Evolutionary conservation across 2,329 filamentous ascomycete species (phyloP), one percentile per base, ranked within the genome.

Genomic region (Paecilomyces dactylethromorphus): DNA sequence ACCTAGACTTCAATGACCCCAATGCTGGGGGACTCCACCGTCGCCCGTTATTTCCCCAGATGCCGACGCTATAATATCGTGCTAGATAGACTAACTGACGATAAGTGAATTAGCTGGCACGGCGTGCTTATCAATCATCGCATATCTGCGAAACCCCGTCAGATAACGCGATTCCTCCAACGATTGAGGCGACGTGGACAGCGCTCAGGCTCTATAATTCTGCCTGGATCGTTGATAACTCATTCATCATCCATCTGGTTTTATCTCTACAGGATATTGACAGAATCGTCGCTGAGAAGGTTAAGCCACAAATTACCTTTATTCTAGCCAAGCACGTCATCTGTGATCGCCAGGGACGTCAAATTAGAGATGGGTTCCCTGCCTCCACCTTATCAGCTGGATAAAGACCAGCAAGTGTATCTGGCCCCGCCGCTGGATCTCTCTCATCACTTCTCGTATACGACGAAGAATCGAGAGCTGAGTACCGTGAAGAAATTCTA

Each of bases 401-500:
- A 45, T 8, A 45, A 45, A 18, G 39, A 45, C 15, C 39, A 45
- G 39, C 39, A 45, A 8, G 13, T 45, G 7, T 45, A 45, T 18
- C 6, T 45, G 1, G n/a, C 39, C 55, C 70, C 72, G 59, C 91
- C 92, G 5, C 78, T 86, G 64, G 89, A 96, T 72, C 80, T 96
- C 61, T 88, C 86, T 65, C 90, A 96, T 71, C 88, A 92, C 70
- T 88, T 87, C 65, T 92, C 90, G 0, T 79, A 84, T 59, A 81
- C 85, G 52, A 88, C 91, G 54, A 87, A 82, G 68, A 82, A 83
- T 53, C 83, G 91, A 8, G 66, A 78, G 6, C 78, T 83, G 6
- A 94, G 87, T 69, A 79, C 79, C 51, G 82, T 96, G 72, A 96
- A 96, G 79, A 70, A 82, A 39, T 91, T 92, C 73, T 96, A 96